Base-by-base conservation (phyloP, 345 rosid species). In the Populus euphratica region DNA sequence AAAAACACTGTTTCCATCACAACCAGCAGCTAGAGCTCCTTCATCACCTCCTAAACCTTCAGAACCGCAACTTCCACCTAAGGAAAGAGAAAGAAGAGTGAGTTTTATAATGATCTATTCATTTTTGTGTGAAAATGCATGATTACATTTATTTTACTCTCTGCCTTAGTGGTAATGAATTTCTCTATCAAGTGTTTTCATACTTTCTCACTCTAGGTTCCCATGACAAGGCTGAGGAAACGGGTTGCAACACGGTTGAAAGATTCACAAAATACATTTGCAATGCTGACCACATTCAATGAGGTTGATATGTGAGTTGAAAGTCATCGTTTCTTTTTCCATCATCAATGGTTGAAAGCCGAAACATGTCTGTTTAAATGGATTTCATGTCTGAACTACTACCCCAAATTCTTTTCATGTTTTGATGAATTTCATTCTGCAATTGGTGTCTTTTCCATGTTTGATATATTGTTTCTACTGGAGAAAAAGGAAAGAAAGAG, bases 51-150 rank as follows among this genome's bases (percentile, higher is more conserved):
- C 93, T 33, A 89, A 84, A 75, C 82, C 73, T 25, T 82, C 89
- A 47, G 98, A 92, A 80, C 97, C 98, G 7, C 92, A 91, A 79
- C 96, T 94, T 71, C 98, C 98, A 41, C 98, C 98, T 12, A 94
- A 94, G 85, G 98, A 92, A 31, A 88, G 96, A 78, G 98, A 94
- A 89, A 94, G 97, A 90, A 84, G 96, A 70, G 98, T 92, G 85
- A 72, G 91, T 72, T 29, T 47, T 76, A 31, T 61, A 17, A 11
- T n/a, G 43, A 12, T 38, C 68, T 44, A 21, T 27, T 43, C 8
- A 13, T 43, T 70, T 78, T 13, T 68, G 27, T 21, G 25, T 27
- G 29, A 59, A 64, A 39, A 20, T 21, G 52, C 62, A 21, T 2
- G 29, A 31, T 18, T 50, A 17, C 21, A 16, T 56, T 29, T 43